These are phyloP conservation scores for Diospyros kaki DNA, from an alignment of 148 eudicot genomes.

Conservation along the genomic window DNA sequence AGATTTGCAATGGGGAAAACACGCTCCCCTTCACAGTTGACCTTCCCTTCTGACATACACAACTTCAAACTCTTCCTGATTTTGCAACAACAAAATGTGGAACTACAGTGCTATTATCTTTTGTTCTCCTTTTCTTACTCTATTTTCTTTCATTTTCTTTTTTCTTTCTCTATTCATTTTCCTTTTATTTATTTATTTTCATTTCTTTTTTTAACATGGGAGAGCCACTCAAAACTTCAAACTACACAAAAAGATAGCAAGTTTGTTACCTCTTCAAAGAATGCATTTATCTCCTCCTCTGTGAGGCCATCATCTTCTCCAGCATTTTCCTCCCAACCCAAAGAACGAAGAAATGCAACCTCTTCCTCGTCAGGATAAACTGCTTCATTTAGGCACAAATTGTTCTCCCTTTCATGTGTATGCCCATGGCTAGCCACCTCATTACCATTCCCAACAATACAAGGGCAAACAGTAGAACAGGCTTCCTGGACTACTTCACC, in stretches of 20 bases:
- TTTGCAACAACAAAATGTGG: background rate
- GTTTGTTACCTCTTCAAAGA: conserved; percentile 57
- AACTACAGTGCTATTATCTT: background rate
- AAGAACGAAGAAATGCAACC: conserved; percentile 70
- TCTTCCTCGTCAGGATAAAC: conserved; percentile 64
- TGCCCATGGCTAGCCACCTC: conserved; percentile 45
- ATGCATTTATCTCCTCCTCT: conserved; percentile 85
- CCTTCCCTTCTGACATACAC: background rate
- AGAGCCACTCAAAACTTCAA: background rate
- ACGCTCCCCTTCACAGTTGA: too few relatives aligned
- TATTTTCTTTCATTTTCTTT: too few relatives aligned
- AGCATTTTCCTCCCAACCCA: conserved; percentile 85
- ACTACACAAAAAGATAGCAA: background rate
- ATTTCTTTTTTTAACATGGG: too few relatives aligned
- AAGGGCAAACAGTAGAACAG: conserved; percentile 15
- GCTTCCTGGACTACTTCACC: conserved; percentile 32
- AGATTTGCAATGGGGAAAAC: background rate
- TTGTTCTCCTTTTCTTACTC: background rate
- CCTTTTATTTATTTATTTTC: too few relatives aligned
- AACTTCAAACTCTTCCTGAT: background rate
- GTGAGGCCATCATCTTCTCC: conserved; percentile 87
- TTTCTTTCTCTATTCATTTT: too few relatives aligned
- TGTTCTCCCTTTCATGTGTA: conserved; percentile 29
- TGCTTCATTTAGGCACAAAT: conserved; percentile 28
- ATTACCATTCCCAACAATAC: conserved; percentile 27